phyloP scores from a whole-genome alignment of 1,139 yeast species.

The Candida neerlandica region DNA sequence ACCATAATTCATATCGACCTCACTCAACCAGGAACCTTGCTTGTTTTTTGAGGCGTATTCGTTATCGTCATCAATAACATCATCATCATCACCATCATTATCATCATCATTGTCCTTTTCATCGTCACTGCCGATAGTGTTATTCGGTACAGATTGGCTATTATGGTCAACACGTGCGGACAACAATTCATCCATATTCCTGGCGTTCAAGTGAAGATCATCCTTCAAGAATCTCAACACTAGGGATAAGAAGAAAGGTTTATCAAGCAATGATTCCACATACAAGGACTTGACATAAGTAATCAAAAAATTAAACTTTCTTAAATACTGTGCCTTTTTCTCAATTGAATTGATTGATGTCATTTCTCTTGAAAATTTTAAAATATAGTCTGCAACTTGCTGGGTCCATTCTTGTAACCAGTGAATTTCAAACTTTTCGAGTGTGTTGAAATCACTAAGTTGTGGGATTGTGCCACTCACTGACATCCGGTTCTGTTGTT shows the following conservation, averaged over 20 bases:
- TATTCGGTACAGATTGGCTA: background rate
- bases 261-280: slow-evolving; percentile 67
- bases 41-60: background rate
- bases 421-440: slow-evolving; percentile 49
- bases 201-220: slow-evolving; percentile 48
- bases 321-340: slow-evolving; percentile 49
- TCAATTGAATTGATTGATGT: slow-evolving; percentile 26
- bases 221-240: slow-evolving; percentile 57
- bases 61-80: slow-evolving; percentile 12
- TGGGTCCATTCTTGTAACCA: slow-evolving; percentile 92
- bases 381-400: slow-evolving; percentile 64
- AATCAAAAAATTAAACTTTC: slow-evolving; percentile 59
- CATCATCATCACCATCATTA: slow-evolving; percentile 13
- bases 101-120: slow-evolving; percentile 14
- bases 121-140: slow-evolving; percentile 18
- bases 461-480: background rate
- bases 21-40: slow-evolving; percentile 14
- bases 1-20: slow-evolving; percentile 36
- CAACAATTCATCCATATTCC: slow-evolving; percentile 24
- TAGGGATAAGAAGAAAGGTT: slow-evolving; percentile 62
- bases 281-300: slow-evolving; percentile 65
- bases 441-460: slow-evolving; percentile 11
- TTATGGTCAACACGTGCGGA: slow-evolving; percentile 7
- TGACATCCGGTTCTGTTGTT: slow-evolving; percentile 26
- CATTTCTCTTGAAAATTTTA: slow-evolving; percentile 50